Evolutionary conservation across 495 filamentous ascomycete genomes (phyloP).

Genomic region (Penicillium tannophilum): DNA sequence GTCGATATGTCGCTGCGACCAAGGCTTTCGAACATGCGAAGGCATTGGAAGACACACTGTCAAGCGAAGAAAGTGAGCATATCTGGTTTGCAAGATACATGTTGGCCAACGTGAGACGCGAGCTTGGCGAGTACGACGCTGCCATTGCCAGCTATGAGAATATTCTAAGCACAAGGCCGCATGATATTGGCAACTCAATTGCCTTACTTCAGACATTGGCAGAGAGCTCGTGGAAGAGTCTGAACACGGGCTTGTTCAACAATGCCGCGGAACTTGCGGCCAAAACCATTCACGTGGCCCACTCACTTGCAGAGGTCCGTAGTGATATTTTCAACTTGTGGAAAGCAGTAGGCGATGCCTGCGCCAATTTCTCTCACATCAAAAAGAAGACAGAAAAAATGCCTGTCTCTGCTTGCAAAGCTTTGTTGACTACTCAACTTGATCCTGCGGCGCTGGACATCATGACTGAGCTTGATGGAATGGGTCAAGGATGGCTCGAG

Average conservation of each 20-base stretch:
- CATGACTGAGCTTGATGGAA: slow-evolving; percentile 69
- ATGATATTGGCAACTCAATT: slow-evolving; percentile 84
- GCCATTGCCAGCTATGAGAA: slow-evolving; percentile 74
- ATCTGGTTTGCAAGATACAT: slow-evolving; percentile 96
- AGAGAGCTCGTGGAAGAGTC: slow-evolving; percentile 73
- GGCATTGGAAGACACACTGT: slow-evolving; percentile 54
- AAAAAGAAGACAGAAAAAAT: slow-evolving; percentile 63
- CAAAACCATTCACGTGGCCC: slow-evolving; percentile 58
- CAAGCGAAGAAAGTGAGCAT: slow-evolving; percentile 53
- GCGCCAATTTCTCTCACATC: slow-evolving; percentile 76
- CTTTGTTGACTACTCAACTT: slow-evolving; percentile 56
- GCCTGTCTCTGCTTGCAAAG: slow-evolving; percentile 54
- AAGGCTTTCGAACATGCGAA: slow-evolving; percentile 86
- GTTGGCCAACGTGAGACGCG: slow-evolving; percentile 91
- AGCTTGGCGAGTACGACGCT: slow-evolving; percentile 84
- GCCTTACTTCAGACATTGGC: slow-evolving; percentile 84
- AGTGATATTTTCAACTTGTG: slow-evolving; percentile 87
- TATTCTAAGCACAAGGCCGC: slow-evolving; percentile 64
- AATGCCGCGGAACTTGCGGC: slow-evolving; percentile 68
- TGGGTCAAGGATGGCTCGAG: slow-evolving; percentile 56
- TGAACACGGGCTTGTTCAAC: slow-evolving; percentile 83
- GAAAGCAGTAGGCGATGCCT: slow-evolving; percentile 92
- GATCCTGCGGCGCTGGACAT: slow-evolving; percentile 58
- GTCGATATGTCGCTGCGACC: slow-evolving; percentile 87
- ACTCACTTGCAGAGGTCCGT: slow-evolving; percentile 49